Evolutionary conservation across 2,329 filamentous ascomycete species (phyloP), one percentile per base, ranked within the genome.

Genomic region (Microdochium nivale): DNA sequence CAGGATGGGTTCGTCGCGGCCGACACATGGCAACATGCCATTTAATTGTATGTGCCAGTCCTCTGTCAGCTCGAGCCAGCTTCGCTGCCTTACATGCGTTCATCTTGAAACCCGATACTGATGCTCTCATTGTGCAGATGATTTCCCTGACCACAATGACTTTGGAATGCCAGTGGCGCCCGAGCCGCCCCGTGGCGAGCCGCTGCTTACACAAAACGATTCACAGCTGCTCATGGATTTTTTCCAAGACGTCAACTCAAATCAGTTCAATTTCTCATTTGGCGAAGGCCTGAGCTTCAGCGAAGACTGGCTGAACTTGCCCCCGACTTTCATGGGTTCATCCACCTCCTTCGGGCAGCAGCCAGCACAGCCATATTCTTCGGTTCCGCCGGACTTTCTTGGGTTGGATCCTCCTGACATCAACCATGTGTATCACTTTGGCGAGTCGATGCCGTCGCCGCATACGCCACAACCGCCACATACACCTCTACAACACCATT

Each of bases 311-410:
- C 65, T 73, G 47, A 79, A 81, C 53, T 69, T 86, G 21, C 84
- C 83, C 4, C 83, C 83, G 1, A 76, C 76, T 48, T 82, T 87
- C 56, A 79, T 87, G 69, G 83, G 83, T 49, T 81, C 83, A 13
- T 73, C 79, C 1, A 85, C 83, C 21, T 85, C 81, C 2, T 79
- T 80, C 56, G 81, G 82, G 19, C 76, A 80, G 49, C 77, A 79
- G 33, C 67, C 71, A 14, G 58, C 60, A 25, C 60, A 63, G 35
- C 56, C 64, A 7, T 59, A 66, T 16, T 51, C 55, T 19, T 56
- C 62, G 11, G 55, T 63, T 3, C 56, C 64, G 16, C 56, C 63
- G 14, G 59, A 58, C 16, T 53, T 69, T 27, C 51, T 60, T 14
- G 53, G 40, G 3, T 13, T 44, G 19, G 40, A 44, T 19, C 21